phyloP scores from a whole-genome alignment of 345 rosid genomes.

The Kernera saxatilis region DNA sequence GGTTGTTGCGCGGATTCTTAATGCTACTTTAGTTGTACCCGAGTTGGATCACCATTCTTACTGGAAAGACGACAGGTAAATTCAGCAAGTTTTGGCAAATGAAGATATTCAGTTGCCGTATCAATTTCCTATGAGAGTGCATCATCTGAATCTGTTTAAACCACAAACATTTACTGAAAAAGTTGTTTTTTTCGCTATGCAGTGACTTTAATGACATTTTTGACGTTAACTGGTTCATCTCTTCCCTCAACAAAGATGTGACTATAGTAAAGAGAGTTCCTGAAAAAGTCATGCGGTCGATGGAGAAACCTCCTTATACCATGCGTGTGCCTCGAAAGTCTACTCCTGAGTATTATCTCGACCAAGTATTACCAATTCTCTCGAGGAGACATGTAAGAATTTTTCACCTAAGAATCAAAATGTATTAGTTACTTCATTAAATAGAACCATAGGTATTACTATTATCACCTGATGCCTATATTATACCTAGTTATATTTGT shows the following conservation, averaged over 20 bases:
- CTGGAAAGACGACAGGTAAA: conserved; percentile 95
- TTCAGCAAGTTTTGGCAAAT: neutral
- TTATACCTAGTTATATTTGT: neutral
- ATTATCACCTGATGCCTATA: neutral
- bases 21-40: conserved; percentile 92
- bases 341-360: conserved; percentile 83
- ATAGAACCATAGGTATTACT: neutral
- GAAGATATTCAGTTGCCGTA: neutral
- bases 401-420: conserved; percentile 1
- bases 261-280: conserved; percentile 95
- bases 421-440: neutral
- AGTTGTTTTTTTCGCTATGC: conserved; percentile 33
- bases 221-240: conserved; percentile 90
- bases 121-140: neutral
- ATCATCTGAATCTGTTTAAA: neutral
- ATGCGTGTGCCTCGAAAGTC: conserved; percentile 99
- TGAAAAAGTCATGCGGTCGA: conserved; percentile 78
- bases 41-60: conserved; percentile 94
- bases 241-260: conserved; percentile 82
- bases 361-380: conserved; percentile 91
- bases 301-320: conserved; percentile 97
- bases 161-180: neutral
- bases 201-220: conserved; percentile 88
- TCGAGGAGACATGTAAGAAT: conserved; percentile 66
- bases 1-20: conserved; percentile 87